Evolutionary conservation across 2,329 filamentous ascomycete genomes (phyloP).

Genomic region (Apiospora koreana): DNA sequence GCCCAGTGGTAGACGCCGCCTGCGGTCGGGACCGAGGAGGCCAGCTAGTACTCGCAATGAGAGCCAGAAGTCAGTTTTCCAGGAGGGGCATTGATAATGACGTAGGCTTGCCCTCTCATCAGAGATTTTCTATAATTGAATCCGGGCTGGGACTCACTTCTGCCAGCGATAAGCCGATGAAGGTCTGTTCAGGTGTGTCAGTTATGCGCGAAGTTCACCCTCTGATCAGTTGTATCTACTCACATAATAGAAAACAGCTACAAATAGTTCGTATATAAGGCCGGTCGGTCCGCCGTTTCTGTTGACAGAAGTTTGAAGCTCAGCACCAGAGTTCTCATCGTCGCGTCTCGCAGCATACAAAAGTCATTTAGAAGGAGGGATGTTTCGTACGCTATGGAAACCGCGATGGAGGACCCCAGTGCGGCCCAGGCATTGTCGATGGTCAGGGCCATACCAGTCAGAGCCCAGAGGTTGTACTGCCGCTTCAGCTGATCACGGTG

Average conservation of each 20-base stretch:
- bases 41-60: slow-evolving; percentile 49
- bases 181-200: background rate
- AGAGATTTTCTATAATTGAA: background rate
- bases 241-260: slow-evolving; percentile 43
- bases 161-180: background rate
- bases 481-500: slow-evolving; percentile 42
- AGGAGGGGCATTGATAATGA: too few relatives aligned
- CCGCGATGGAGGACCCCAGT: slow-evolving; percentile 60
- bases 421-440: slow-evolving; percentile 68
- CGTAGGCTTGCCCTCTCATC: too few relatives aligned
- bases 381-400: slow-evolving; percentile 45
- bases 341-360: background rate
- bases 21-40: slow-evolving; percentile 61
- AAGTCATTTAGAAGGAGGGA: background rate
- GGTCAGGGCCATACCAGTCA: slow-evolving; percentile 61
- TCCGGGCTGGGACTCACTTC: background rate
- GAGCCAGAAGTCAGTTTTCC: slow-evolving; percentile 31
- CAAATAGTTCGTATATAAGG: slow-evolving; percentile 43
- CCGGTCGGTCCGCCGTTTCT: slow-evolving; percentile 44
- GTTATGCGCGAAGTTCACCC: background rate
- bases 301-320: slow-evolving; percentile 18
- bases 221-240: background rate
- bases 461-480: slow-evolving; percentile 61
- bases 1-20: slow-evolving; percentile 65
- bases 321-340: background rate